Percentiles rank a stretch among this genome's conserved stretches.
Conservation (phyloP, 768 basidiomycete species). For the Boletus huronensis region DNA sequence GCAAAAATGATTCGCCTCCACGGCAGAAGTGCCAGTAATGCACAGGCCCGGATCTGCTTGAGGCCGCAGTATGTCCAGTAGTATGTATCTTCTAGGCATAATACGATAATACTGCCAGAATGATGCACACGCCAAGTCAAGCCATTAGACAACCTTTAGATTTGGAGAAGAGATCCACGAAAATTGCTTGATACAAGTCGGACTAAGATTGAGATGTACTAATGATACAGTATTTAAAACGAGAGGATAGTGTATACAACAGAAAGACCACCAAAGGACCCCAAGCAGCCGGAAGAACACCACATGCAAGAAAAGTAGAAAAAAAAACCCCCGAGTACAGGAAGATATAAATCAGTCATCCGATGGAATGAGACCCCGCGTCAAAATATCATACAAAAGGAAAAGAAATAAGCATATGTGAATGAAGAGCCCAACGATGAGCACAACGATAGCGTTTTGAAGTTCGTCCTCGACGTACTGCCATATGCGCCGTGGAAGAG, state of each 20-base stretch:
- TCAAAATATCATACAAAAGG: conserved; percentile 29
- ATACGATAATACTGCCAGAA: no score
- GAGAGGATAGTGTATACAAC: conserved; percentile 1
- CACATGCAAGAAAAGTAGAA: conserved; percentile 6
- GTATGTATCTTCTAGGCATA: no score
- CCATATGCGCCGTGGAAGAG: conserved; percentile 14
- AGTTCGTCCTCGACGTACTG: conserved; percentile 25
- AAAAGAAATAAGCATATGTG: conserved; percentile 27
- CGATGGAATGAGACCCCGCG: conserved; percentile 24
- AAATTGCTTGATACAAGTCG: conserved; percentile 1
- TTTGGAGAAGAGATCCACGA: background rate
- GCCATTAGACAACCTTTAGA: background rate
- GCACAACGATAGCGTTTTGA: conserved; percentile 25
- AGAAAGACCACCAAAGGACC: background rate
- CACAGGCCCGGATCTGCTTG: no score
- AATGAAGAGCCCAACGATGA: conserved; percentile 26
- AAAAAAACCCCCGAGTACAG: background rate
- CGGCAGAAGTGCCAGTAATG: no score
- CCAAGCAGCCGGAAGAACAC: conserved; percentile 1
- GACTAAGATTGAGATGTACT: background rate
- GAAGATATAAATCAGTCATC: conserved; percentile 18
- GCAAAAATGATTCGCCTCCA: no score
- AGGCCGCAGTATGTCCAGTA: no score
- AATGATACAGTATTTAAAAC: conserved; percentile 15
- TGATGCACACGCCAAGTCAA: background rate